Percentiles rank a stretch among this genome's conserved stretches.
Conservation (phyloP, 2,329 filamentous ascomycete genomes). For the Aspergillus felis region DNA sequence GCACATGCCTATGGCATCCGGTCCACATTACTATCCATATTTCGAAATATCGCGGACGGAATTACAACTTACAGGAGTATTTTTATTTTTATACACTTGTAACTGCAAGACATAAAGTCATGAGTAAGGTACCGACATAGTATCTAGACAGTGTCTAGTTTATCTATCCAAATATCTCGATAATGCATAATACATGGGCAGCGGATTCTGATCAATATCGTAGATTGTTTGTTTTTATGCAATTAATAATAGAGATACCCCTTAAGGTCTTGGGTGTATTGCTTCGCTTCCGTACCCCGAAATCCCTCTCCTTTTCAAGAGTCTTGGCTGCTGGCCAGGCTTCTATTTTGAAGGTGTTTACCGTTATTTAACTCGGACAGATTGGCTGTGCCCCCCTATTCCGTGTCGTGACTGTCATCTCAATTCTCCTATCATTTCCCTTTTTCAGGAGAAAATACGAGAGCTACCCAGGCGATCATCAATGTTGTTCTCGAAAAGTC, state of each 20-base stretch:
- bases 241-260: background rate
- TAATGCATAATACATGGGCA: background rate
- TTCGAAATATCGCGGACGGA: background rate
- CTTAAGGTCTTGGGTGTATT: background rate
- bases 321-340: constrained; percentile 7
- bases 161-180: background rate
- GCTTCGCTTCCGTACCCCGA: constrained; percentile 1
- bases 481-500: background rate
- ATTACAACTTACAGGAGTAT: background rate
- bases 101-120: background rate
- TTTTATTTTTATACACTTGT: background rate
- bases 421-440: background rate
- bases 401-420: constrained; percentile 9
- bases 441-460: background rate
- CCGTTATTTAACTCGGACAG: constrained; percentile 4
- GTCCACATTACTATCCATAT: background rate
- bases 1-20: constrained; percentile 14
- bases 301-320: constrained; percentile 11
- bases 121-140: background rate
- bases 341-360: background rate
- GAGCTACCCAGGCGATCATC: background rate
- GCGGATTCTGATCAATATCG: background rate
- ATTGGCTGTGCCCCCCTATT: constrained; percentile 14
- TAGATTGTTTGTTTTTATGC: background rate
- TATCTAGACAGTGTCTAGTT: background rate